A percentile compares a stretch with the other conserved stretches of the same genome.
phyloP scores from a whole-genome alignment of 2,329 filamentous ascomycete genomes.

The Fusarium xylarioides region DNA sequence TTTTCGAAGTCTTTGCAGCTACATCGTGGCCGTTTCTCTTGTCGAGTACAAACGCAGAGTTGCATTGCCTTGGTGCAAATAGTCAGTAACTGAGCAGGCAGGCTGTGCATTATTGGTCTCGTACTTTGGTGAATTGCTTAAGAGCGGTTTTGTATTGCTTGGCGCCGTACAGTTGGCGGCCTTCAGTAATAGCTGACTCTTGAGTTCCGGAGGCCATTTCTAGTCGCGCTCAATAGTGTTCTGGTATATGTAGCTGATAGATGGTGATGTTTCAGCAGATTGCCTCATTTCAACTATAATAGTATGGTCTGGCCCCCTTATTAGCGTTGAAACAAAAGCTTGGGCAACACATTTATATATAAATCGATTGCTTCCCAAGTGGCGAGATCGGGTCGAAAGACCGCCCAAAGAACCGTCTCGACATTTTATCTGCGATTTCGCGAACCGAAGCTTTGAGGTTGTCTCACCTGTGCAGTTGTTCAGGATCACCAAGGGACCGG shows the following conservation, averaged over 20 bases:
- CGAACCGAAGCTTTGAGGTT: slow-evolving; percentile 4
- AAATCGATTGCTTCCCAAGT: background rate
- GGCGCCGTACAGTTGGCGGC: slow-evolving; percentile 46
- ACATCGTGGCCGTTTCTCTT: slow-evolving; percentile 50
- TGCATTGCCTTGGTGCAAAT: slow-evolving; percentile 49
- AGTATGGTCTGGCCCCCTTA: background rate
- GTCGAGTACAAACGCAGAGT: slow-evolving; percentile 47
- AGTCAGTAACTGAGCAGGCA: background rate
- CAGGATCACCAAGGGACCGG: background rate
- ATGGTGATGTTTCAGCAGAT: background rate
- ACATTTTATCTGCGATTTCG: background rate
- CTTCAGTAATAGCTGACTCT: slow-evolving; percentile 46
- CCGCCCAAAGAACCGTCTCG: background rate
- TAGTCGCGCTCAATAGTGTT: background rate
- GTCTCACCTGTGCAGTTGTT: slow-evolving; percentile 19
- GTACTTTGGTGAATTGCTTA: slow-evolving; percentile 50
- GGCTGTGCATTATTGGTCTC: background rate
- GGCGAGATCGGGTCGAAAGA: slow-evolving; percentile 4
- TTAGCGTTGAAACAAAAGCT: background rate
- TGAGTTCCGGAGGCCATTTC: slow-evolving; percentile 34
- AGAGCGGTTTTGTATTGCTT: slow-evolving; percentile 49
- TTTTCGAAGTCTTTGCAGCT: slow-evolving; percentile 52
- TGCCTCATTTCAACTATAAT: background rate
- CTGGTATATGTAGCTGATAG: background rate
- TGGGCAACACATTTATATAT: background rate